These are phyloP conservation scores for Nicotiana undulata DNA, from an alignment of 257 asterid genomes.

Conservation along the genomic window DNA sequence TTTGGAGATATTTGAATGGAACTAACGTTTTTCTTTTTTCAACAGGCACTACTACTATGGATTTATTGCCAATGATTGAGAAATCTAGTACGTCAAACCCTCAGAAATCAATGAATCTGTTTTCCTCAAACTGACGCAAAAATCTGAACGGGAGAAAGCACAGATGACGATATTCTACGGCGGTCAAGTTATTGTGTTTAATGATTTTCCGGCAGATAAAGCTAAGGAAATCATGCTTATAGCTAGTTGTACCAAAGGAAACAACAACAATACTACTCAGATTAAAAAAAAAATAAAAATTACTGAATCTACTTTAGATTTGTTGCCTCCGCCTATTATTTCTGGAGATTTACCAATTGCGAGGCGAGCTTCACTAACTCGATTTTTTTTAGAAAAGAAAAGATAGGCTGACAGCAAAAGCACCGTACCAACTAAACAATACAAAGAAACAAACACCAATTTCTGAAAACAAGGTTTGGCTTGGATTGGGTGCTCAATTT, in stretches of 20 bases:
- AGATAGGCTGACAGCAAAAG: constrained; percentile 29
- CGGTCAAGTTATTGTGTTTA: constrained; percentile 22
- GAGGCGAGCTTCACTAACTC: constrained; percentile 33
- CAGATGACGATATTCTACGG: constrained; percentile 26
- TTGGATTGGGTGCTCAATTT: constrained; percentile 24
- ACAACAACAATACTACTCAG: not conserved
- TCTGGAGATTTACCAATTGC: constrained; percentile 34
- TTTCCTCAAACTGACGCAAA: not conserved
- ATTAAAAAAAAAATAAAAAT: not conserved
- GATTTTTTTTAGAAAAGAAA: constrained; percentile 43
- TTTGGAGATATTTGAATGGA: not conserved
- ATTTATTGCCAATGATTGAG: constrained; percentile 36
- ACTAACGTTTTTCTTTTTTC: not conserved
- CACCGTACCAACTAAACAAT: constrained; percentile 20
- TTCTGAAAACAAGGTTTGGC: constrained; percentile 22
- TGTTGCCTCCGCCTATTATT: not conserved
- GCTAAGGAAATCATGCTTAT: constrained; percentile 17
- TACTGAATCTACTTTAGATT: constrained; percentile 13
- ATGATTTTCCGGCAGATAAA: constrained; percentile 25
- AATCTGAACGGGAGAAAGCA: constrained; percentile 4
- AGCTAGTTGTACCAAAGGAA: not conserved
- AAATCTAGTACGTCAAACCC: constrained; percentile 16
- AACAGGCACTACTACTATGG: constrained; percentile 37
- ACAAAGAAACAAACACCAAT: not conserved
- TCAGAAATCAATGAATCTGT: constrained; percentile 12